A percentile compares a stretch with the other conserved stretches of the same genome.
Evolutionary conservation across 1,284 basidiomycete genomes (phyloP).

Genomic region (Fistulinella staudtii): DNA sequence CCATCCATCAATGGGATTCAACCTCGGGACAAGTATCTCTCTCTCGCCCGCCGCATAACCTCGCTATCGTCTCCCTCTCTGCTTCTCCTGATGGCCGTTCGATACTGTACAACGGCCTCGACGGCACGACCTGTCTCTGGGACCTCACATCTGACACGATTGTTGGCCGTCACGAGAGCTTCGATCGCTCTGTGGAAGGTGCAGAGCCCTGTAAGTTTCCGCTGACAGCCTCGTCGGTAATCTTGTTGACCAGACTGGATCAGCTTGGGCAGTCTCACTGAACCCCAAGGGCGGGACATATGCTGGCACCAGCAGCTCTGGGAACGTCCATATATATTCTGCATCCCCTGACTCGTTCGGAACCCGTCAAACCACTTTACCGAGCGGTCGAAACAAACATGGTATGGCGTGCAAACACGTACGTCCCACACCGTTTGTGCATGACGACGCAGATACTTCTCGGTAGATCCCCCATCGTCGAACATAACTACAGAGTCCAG

Average conservation of each 20-base stretch:
- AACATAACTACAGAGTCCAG: conserved; percentile 62
- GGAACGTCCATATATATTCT: conserved; percentile 67
- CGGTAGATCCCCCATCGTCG: background rate
- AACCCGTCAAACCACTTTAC: conserved; percentile 49
- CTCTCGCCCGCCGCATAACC: conserved; percentile 63
- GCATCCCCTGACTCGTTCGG: conserved; percentile 61
- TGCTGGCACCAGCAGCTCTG: conserved; percentile 74
- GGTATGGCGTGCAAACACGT: conserved; percentile 80
- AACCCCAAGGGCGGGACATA: conserved; percentile 70
- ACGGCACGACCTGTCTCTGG: conserved; percentile 73
- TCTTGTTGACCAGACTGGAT: conserved; percentile 13
- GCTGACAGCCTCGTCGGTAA: background rate
- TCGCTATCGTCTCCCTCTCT: conserved; percentile 72
- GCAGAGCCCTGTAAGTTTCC: conserved; percentile 64
- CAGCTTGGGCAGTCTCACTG: conserved; percentile 80
- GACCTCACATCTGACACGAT: conserved; percentile 60
- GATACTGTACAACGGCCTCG: conserved; percentile 74
- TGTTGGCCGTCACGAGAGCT: conserved; percentile 69
- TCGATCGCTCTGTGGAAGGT: conserved; percentile 49
- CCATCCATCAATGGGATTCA: conserved; percentile 66
- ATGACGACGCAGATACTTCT: conserved; percentile 4
- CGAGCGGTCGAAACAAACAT: conserved; percentile 74
- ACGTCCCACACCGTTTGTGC: conserved; percentile 32
- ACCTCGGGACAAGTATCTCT: conserved; percentile 61
- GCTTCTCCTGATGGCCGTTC: conserved; percentile 57